phyloP scores from a whole-genome alignment of 2,329 filamentous ascomycete species.

The Grosmannia clavigera region DNA sequence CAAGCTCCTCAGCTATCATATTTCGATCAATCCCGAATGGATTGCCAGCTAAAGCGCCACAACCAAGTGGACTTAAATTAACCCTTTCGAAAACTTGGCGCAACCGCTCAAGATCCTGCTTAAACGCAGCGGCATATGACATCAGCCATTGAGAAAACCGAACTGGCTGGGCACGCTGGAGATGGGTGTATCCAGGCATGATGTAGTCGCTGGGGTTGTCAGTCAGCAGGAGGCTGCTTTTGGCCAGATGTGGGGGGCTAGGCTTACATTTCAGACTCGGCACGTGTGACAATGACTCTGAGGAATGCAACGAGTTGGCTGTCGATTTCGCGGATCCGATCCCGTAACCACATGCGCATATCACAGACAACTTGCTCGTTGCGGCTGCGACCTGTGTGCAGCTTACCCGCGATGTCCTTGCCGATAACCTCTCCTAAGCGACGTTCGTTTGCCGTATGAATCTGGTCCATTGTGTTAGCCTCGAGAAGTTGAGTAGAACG shows the following conservation, averaged over 20 bases:
- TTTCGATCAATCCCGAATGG: conserved; percentile 70
- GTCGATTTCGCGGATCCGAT: conserved; percentile 60
- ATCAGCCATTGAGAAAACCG: conserved; percentile 73
- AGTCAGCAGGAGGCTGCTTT: neutral
- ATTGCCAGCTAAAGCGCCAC: conserved; percentile 68
- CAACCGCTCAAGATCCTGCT: conserved; percentile 64
- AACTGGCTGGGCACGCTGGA: conserved; percentile 69
- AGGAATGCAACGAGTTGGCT: conserved; percentile 55
- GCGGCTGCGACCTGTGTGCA: conserved; percentile 74
- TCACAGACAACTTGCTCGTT: conserved; percentile 87
- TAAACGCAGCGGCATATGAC: conserved; percentile 59
- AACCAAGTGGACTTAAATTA: conserved; percentile 58
- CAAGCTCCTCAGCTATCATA: conserved; percentile 65
- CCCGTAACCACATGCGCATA: conserved; percentile 77
- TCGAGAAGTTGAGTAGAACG: neutral
- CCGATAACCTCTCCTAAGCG: conserved; percentile 73
- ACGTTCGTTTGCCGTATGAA: conserved; percentile 59
- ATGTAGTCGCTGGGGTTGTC: conserved; percentile 37
- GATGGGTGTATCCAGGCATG: conserved; percentile 81
- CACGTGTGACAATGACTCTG: conserved; percentile 52
- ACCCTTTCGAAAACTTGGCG: conserved; percentile 59
- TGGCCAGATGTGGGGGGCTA: neutral
- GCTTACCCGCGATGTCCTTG: conserved; percentile 71
- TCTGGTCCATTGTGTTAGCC: conserved; percentile 18
- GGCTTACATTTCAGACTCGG: conserved; percentile 51